Conservation (phyloP, 2,329 filamentous ascomycete genomes). For the Epichloe sibirici region DNA sequence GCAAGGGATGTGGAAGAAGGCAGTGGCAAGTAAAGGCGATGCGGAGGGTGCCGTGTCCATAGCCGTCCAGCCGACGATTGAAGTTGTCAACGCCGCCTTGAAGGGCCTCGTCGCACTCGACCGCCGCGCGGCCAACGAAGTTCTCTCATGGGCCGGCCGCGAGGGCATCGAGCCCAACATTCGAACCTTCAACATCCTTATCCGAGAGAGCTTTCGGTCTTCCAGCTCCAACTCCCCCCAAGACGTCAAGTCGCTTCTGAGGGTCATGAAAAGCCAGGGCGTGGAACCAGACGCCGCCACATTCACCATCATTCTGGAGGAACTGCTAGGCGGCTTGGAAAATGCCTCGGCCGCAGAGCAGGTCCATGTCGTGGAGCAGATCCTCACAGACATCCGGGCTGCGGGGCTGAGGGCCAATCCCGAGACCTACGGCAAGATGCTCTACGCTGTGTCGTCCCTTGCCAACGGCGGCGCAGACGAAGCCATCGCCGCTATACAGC, state of each 20-base stretch:
- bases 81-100: slow-evolving; percentile 58
- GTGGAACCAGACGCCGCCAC: slow-evolving; percentile 54
- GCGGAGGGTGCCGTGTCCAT: slow-evolving; percentile 16
- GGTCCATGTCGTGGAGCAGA: slow-evolving; percentile 33
- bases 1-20: slow-evolving; percentile 43
- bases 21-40: slow-evolving; percentile 15
- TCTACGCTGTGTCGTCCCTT: slow-evolving; percentile 36
- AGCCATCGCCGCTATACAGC: slow-evolving; percentile 48
- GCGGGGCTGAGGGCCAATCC: slow-evolving; percentile 47
- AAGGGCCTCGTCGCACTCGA: slow-evolving; percentile 46
- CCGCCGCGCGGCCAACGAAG: slow-evolving; percentile 33
- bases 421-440: slow-evolving; percentile 56
- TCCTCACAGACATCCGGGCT: slow-evolving; percentile 46
- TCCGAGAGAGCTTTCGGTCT: slow-evolving; percentile 44
- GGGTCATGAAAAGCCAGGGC: slow-evolving; percentile 43
- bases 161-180: slow-evolving; percentile 44
- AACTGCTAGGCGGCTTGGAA: slow-evolving; percentile 32
- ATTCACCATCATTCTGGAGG: slow-evolving; percentile 60
- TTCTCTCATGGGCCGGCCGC: slow-evolving; percentile 47
- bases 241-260: slow-evolving; percentile 40
- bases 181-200: slow-evolving; percentile 56
- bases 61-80: slow-evolving; percentile 47
- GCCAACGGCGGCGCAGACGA: slow-evolving; percentile 26
- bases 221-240: slow-evolving; percentile 31
- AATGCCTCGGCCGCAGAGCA: slow-evolving; percentile 35